Evolutionary conservation across 768 basidiomycete genomes (phyloP).

Genomic region (Chalciporus pseudorubinellus): DNA sequence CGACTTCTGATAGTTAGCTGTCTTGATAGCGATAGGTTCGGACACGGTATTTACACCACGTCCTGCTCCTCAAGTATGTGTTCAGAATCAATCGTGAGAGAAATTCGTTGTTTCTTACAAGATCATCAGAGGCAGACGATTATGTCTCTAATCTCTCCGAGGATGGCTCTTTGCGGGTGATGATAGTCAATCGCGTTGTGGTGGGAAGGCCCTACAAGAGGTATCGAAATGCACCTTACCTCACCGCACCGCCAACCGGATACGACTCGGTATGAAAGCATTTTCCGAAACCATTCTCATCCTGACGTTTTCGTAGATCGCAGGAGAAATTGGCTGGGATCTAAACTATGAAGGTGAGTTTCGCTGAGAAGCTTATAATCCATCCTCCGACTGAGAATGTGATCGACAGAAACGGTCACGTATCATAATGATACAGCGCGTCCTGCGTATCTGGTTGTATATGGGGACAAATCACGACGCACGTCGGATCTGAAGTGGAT

Average conservation of each 20-base stretch:
- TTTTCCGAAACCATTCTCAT: neutral
- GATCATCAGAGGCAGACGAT: constrained; percentile 59
- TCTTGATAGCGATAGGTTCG: constrained; percentile 45
- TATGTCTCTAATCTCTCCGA: constrained; percentile 47
- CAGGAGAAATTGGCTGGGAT: constrained; percentile 59
- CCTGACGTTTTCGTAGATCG: constrained; percentile 38
- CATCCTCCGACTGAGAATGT: neutral
- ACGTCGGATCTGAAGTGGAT: constrained; percentile 24
- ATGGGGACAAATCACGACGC: constrained; percentile 37
- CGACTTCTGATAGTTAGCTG: neutral
- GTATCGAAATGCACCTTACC: constrained; percentile 45
- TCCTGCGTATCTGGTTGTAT: constrained; percentile 65
- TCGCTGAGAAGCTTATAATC: neutral
- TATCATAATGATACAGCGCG: constrained; percentile 66
- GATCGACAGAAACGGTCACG: constrained; percentile 54
- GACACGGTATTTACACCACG: constrained; percentile 67
- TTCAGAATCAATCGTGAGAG: neutral
- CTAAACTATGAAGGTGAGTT: constrained; percentile 55
- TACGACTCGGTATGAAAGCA: constrained; percentile 53
- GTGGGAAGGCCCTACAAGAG: constrained; percentile 56
- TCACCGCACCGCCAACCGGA: constrained; percentile 52
- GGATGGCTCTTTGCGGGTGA: constrained; percentile 43
- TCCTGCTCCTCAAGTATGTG: constrained; percentile 62
- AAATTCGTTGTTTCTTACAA: constrained; percentile 2
- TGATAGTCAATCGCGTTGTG: constrained; percentile 61